These are phyloP conservation scores for Torulaspora microellipsoides DNA, from an alignment of 805 yeast genomes.

Conservation along the genomic window DNA sequence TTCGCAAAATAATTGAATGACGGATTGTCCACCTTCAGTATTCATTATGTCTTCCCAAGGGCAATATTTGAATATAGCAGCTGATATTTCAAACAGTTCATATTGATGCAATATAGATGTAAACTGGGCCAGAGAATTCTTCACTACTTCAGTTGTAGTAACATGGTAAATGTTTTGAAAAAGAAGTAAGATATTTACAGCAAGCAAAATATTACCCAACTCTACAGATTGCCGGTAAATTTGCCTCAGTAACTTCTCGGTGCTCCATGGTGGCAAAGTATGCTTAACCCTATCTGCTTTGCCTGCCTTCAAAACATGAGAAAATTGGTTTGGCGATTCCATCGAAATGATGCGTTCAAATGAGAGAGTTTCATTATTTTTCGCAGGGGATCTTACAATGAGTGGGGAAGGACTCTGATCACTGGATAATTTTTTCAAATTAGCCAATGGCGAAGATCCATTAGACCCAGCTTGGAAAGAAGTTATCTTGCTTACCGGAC, in stretches of 20 bases:
- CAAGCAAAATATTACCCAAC: conserved; percentile 30
- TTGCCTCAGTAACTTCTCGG: conserved; percentile 27
- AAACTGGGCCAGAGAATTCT: conserved; percentile 30
- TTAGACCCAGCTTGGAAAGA: conserved; percentile 13
- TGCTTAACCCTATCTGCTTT: background rate
- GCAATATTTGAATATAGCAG: conserved; percentile 32
- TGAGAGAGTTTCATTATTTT: too few relatives aligned
- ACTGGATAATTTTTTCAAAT: conserved; percentile 6
- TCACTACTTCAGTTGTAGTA: conserved; percentile 25
- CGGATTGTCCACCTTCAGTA: conserved; percentile 30
- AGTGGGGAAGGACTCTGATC: too few relatives aligned
- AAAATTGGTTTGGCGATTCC: too few relatives aligned
- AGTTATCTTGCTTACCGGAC: conserved; percentile 21
- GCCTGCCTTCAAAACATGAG: background rate
- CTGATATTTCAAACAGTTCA: conserved; percentile 34
- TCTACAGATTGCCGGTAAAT: conserved; percentile 31
- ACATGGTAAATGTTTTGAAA: conserved; percentile 31
- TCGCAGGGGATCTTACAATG: too few relatives aligned
- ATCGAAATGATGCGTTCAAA: too few relatives aligned
- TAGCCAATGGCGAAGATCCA: conserved; percentile 8
- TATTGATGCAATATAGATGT: conserved; percentile 30
- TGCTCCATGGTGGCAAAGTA: conserved; percentile 31
- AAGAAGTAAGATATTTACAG: conserved; percentile 26
- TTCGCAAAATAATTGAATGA: conserved; percentile 55
- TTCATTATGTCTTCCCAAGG: conserved; percentile 32